Conservation (phyloP, 2,329 filamentous ascomycete genomes). For the Colletotrichum scovillei region DNA sequence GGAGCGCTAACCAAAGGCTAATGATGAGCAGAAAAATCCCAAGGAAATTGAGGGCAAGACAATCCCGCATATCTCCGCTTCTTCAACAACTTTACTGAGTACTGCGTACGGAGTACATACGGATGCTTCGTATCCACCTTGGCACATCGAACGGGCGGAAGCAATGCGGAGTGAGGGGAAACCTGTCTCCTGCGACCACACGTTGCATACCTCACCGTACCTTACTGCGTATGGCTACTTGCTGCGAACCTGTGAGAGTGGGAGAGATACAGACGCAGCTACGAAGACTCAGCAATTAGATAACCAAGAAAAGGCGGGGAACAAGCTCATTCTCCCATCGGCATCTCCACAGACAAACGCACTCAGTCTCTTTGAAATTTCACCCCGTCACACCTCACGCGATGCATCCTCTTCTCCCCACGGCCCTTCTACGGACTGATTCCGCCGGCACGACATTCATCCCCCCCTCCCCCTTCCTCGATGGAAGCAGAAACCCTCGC, state of each 20-base stretch:
- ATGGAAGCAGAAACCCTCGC: not conserved
- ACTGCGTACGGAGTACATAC: too few species aligned
- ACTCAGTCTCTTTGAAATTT: not conserved
- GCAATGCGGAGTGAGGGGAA: not conserved
- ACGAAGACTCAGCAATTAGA: not conserved
- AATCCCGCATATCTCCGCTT: not conserved
- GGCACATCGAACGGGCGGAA: not conserved
- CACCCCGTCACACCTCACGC: not conserved
- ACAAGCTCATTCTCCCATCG: not conserved
- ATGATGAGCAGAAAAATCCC: not conserved
- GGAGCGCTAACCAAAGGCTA: not conserved
- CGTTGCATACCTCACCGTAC: not conserved
- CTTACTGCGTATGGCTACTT: too few species aligned
- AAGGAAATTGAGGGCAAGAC: not conserved
- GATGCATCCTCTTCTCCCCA: not conserved
- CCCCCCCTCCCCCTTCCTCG: not conserved
- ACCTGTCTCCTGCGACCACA: not conserved
- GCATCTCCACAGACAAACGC: conserved; percentile 9
- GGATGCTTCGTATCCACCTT: not conserved
- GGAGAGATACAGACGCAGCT: not conserved
- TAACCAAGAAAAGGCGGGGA: conserved; percentile 15
- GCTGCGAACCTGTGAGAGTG: too few species aligned
- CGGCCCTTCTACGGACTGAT: conserved; percentile 27
- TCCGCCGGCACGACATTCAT: not conserved
- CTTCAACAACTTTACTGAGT: not conserved